A percentile compares a stretch with the other conserved stretches of the same genome.
These are phyloP conservation scores for Falciphora oryzae DNA, from an alignment of 2,329 filamentous ascomycete genomes.

Conservation along the genomic window DNA sequence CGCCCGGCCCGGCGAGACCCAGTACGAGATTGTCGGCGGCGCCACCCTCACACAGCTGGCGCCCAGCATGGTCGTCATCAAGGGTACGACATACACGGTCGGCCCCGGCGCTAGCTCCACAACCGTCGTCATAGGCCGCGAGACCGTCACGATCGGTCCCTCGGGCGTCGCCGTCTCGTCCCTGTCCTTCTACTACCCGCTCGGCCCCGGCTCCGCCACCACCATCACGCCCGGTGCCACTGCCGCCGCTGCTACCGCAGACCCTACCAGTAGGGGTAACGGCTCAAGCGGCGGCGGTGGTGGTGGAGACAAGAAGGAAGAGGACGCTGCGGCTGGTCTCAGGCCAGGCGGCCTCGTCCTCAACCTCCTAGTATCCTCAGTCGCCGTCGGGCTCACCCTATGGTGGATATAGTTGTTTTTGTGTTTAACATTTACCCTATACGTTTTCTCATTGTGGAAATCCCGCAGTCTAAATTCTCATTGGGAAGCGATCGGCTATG, in stretches of 20 bases:
- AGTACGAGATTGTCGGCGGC: conserved; percentile 44
- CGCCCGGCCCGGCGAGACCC: conserved; percentile 30
- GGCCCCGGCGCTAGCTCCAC: conserved; percentile 37
- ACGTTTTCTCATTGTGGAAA: not conserved
- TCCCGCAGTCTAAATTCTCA: not conserved
- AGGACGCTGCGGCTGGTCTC: conserved; percentile 13
- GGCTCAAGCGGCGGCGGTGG: not conserved
- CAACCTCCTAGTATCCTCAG: not conserved
- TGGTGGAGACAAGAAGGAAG: conserved; percentile 9
- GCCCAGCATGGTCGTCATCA: conserved; percentile 43
- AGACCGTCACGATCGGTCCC: conserved; percentile 47
- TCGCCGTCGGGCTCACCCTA: not conserved
- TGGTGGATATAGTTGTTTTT: not conserved
- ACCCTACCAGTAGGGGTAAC: not conserved
- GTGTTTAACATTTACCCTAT: too few species aligned
- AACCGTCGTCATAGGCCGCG: conserved; percentile 42
- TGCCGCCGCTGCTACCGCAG: not conserved
- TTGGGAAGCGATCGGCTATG: not conserved
- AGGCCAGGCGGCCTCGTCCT: conserved; percentile 11
- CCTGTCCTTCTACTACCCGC: conserved; percentile 39
- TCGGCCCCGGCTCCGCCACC: conserved; percentile 36
- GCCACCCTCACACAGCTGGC: conserved; percentile 45
- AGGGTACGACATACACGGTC: conserved; percentile 44
- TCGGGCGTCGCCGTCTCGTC: conserved; percentile 41
- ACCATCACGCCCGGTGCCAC: conserved; percentile 26